phyloP scores from a whole-genome alignment of 73 alveolate genomes.

The Paramecium sexaurelia region DNA sequence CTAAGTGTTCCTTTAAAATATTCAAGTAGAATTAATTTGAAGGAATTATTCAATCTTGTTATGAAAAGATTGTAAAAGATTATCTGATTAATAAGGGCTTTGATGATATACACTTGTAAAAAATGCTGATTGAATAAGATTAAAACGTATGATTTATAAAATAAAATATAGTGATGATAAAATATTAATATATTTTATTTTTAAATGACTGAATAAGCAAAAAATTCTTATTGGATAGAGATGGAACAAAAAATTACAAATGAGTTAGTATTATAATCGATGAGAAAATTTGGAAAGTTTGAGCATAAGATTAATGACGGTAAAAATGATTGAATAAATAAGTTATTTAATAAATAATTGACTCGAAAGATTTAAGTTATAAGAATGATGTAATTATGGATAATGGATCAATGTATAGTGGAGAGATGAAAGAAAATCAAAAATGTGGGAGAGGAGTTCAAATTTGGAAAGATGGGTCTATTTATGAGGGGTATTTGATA shows the following conservation, averaged over 20 bases:
- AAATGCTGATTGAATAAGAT: background rate
- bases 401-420: constrained; percentile 21
- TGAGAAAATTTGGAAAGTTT: background rate
- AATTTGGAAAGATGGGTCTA: constrained; percentile 65
- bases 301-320: background rate
- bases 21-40: too few relatives aligned
- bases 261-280: background rate
- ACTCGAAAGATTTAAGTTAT: background rate
- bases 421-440: constrained; percentile 29
- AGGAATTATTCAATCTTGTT: too few relatives aligned
- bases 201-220: background rate
- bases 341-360: constrained; percentile 2
- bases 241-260: background rate
- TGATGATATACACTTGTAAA: too few relatives aligned
- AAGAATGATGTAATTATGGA: background rate
- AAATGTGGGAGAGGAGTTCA: constrained; percentile 50
- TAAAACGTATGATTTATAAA: background rate
- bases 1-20: too few relatives aligned
- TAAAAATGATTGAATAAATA: background rate
- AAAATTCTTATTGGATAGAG: background rate
- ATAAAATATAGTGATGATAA: background rate
- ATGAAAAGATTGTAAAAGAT: too few relatives aligned
- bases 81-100: too few relatives aligned
- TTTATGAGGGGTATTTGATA: constrained; percentile 43
- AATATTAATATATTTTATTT: background rate